Base-by-base conservation (phyloP, 2,329 filamentous ascomycete species). In the Paecilomyces sp. region DNA sequence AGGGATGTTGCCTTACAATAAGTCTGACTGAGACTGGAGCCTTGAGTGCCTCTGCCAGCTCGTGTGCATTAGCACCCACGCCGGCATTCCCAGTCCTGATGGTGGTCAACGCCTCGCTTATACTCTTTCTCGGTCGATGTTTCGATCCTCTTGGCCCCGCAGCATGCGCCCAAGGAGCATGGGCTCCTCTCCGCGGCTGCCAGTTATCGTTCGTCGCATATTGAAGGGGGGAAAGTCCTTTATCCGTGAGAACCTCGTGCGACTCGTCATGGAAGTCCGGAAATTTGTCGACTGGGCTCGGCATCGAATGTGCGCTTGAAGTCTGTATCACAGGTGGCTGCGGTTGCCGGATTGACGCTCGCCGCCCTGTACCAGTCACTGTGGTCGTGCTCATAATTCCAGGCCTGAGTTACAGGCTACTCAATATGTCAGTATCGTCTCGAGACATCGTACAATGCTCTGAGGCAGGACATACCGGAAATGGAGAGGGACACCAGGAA, bases 51-150 rank as follows among this genome's bases (percentile, higher is more conserved):
- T 94, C 91, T 53, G 92, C 92, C 68, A 99, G 86, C 75, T 97
- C 93, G 62, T 95, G 91, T 58, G 92, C 92, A 77, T 96, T 96
- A 72, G 93, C 90, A 77, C 88, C 92, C 68, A 97, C 88, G 74
- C 92, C 97, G 57, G 85, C 90, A 68, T 88, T 90, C 68, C 92
- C 84, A 41, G 85, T 87, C 65, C 91, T 83, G 67, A 97, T 93
- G 2, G 86, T 92, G 67, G 85, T 86, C 65, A 97, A 84, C n/a
- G 93, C 91, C 75, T 96, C 91, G 68, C 86, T 87, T 66, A 97
- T 84, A 75, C 92, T 96, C 81, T 93, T 95, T 72, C 94, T 91
- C 64, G 89, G 81, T 18, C 79, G 80, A 70, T 92, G 90, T 66
- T 85, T 75, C 51, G 71, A 67, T 63, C 65, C 70, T 63, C 64